Evolutionary conservation across 73 alveolate species (phyloP), one percentile per base, ranked within the genome.

Genomic region (Paramecium bursaria): DNA sequence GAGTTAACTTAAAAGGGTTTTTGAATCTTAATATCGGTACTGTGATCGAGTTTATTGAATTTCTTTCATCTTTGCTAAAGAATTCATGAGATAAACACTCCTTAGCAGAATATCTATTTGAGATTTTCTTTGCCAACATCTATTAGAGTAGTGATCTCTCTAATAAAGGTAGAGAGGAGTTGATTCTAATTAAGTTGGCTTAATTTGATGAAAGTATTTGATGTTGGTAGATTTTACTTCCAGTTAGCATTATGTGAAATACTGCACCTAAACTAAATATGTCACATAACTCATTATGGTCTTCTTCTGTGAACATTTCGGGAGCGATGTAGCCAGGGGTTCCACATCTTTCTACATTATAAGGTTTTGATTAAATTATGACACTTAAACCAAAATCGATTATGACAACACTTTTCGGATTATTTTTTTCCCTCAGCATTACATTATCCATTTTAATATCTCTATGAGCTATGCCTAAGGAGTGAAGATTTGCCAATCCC

Each of bases 281-380:
- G 44, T 67, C 82, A 35, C 49, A 19, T 67, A 67, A 39, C 35
- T 67, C 60, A 35, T 31, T 11, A 19, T 67, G 44, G 10, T 17
- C 42, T 39, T 67, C 46, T 67, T 42, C 17, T 19, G 33, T 42
- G 17, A 67, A 19, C 7, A 67, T 67, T 14, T 67, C 82, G 4
- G 82, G 82, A 15, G 82, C 82, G 27, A 67, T 67, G 13, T 67
- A 67, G 15, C 82, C 82, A 33, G 82, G 82, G 9, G 82, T 67
- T 9, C 82, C 82, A 15, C 82, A 67, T 7, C 30, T 35, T 1
- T 25, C 21, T 39, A 14, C 4, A 3, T n/a, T n/a, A n/a, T n/a
- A n/a, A n/a, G n/a, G n/a, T n/a, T 31, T 31, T 67, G 26, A 39
- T 13, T 67, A 19, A 11, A 26, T 44, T 4, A 67, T 4, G 33